phyloP scores from a whole-genome alignment of 2,329 filamentous ascomycete species.

The Alternaria arbusti region DNA sequence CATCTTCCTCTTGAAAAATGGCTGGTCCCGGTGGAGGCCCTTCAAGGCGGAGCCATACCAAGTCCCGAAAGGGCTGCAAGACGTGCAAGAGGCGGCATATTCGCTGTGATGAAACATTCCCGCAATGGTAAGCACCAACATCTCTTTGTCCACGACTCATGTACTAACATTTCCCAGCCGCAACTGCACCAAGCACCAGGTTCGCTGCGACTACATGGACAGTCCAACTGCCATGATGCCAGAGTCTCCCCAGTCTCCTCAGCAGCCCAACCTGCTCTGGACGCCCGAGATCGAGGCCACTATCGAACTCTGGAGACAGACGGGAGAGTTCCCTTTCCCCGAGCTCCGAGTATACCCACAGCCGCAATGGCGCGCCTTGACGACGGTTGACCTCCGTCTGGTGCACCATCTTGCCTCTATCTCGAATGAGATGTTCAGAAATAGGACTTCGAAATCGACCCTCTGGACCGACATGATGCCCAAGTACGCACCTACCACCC shows the following conservation, averaged over 20 bases:
- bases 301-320: conserved; percentile 82
- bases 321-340: conserved; percentile 84
- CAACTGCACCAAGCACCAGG: conserved; percentile 99
- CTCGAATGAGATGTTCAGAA: conserved; percentile 78
- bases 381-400: conserved; percentile 79
- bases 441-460: conserved; percentile 82
- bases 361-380: conserved; percentile 74
- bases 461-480: conserved; percentile 94
- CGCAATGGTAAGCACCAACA: conserved; percentile 78
- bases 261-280: conserved; percentile 75
- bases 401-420: conserved; percentile 90
- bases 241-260: conserved; percentile 58
- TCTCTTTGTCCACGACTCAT: not conserved
- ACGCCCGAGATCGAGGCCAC: conserved; percentile 82
- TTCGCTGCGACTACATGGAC: conserved; percentile 97
- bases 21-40: conserved; percentile 94
- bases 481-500: conserved; percentile 67
- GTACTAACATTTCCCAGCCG: conserved; percentile 64
- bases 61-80: conserved; percentile 97
- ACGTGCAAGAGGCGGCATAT: conserved; percentile 98
- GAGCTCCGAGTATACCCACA: conserved; percentile 78
- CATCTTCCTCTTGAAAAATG: conserved; percentile 60
- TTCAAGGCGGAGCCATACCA: conserved; percentile 90
- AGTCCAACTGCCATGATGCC: conserved; percentile 70
- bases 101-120: conserved; percentile 95